A percentile compares a stretch with the other conserved stretches of the same genome.
phyloP scores from a whole-genome alignment of 345 rosid genomes.

The Melaleuca quinquenervia region DNA sequence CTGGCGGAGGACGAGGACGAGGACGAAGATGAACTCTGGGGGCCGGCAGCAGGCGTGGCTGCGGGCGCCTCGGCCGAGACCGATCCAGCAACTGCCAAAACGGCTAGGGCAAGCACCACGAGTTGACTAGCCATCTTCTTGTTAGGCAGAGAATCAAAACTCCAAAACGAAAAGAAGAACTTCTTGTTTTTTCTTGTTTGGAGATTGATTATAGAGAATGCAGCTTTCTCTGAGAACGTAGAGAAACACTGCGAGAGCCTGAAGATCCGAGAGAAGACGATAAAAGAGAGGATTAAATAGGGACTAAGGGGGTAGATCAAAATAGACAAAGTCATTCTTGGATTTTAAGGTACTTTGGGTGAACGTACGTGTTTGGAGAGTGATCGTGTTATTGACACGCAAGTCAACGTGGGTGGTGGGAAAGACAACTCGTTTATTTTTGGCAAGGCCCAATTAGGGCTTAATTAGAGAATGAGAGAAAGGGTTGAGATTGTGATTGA shows the following conservation, averaged over 20 bases:
- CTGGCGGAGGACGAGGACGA: neutral
- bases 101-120: neutral
- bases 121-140: neutral
- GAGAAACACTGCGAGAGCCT: constrained; percentile 1
- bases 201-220: neutral
- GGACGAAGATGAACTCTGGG: neutral
- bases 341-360: neutral
- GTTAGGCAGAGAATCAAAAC: neutral
- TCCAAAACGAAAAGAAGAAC: neutral
- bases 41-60: neutral
- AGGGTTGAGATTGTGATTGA: neutral
- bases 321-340: neutral
- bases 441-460: neutral
- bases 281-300: neutral
- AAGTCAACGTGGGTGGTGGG: neutral
- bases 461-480: neutral
- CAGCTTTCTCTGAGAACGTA: neutral
- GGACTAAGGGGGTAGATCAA: neutral
- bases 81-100: neutral
- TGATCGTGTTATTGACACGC: neutral
- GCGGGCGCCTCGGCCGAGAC: neutral
- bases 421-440: neutral
- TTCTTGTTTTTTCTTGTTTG: neutral
- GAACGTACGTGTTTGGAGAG: neutral
- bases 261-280: neutral